Base-by-base conservation (phyloP, 441 rosid genomes). In the Capsella rubella region DNA sequence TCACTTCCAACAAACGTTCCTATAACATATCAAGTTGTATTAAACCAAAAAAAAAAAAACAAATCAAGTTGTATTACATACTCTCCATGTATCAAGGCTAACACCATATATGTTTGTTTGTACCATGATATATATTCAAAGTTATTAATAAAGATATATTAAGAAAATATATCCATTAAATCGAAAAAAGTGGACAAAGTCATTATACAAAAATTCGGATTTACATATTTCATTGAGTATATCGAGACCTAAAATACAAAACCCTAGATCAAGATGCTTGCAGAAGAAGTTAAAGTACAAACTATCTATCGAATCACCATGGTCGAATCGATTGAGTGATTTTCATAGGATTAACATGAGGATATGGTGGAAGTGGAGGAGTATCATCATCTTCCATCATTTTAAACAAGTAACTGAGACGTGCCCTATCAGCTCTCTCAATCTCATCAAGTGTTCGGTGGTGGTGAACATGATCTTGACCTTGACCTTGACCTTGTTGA, bases 391-490 rank as follows among this genome's bases (percentile, higher is more conserved):
- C 37, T 8, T 37, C 12, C 42, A 27, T 25, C n/a, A 2, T 34
- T 15, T 18, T 27, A 59, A 70, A 57, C 73, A 69, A 69, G 65
- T 5, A 34, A 49, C 16, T n/a, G 28, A 47, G 49, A 47, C 65
- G 49, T 21, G 49, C 39, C 66, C 4, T n/a, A 35, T 70, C 66
- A 69, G 65, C 15, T 69, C 21, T 69, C 65, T 46, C 47, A 69
- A 57, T 10, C 65, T 57, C 73, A 46, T 46, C 73, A 69, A 57
- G 12, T 21, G 18, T 58, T 35, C 3, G 61, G 8, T 28, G 13
- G 25, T 21, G 25, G 2, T 21, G 25, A 21, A 21, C 25, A 21
- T 21, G 25, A 21, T 21, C 25, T 47, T 58, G 16, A 58, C 47
- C 57, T 34, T 31, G 64, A 43, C 21, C 56, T 9, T 12, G 55